Evolutionary conservation across 495 filamentous ascomycete species (phyloP), one percentile per base, ranked within the genome.

Genomic region (Aspergillus affinis): DNA sequence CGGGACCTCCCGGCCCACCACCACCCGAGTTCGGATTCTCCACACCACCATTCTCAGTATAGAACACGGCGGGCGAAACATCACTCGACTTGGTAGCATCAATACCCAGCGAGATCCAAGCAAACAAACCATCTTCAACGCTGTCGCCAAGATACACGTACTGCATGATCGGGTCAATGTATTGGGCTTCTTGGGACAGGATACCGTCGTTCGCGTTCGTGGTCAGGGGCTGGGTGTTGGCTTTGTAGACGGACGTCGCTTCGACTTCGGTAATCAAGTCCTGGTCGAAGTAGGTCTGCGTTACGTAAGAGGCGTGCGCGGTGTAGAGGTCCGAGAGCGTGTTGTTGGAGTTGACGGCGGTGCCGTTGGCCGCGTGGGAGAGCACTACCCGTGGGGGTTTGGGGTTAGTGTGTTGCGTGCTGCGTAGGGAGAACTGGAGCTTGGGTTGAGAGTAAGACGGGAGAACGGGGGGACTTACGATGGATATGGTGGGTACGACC

Each of bases 261-360:
- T 87, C 81, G 58, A 82, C 80, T 7, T 61, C 59, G 44, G 61
- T 50, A 64, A 80, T 75, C 5, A 88, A 78, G 36, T 75, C 69
- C 61, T 86, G 78, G 68, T 86, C 82, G 62, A 83, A 88, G 83
- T 85, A 88, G 50, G 86, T 51, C 67, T 89, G 85, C 45, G 85
- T 84, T 57, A 87, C 76, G 71, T 90, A 82, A 2, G 78, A 72
- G 12, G 71, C 61, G 29, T 61, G 49, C 9, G 75, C 36, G 45
- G 62, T 67, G 60, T 73, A 73, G 0, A 78, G 69, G 56, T 68
- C 72, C 6, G 61, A 57, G 47, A 78, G 57, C 36, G 75, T 78
- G 56, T 70, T 55, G 44, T 59, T 62, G 29, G 27, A 19, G 44
- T 64, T 62, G 12, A 69, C 64, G 10, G 48, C 58, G 19, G 73